A percentile compares a stretch with the other conserved stretches of the same genome.
These are phyloP conservation scores for Pistacia vera DNA, from an alignment of 345 rosid species.

Conservation along the genomic window DNA sequence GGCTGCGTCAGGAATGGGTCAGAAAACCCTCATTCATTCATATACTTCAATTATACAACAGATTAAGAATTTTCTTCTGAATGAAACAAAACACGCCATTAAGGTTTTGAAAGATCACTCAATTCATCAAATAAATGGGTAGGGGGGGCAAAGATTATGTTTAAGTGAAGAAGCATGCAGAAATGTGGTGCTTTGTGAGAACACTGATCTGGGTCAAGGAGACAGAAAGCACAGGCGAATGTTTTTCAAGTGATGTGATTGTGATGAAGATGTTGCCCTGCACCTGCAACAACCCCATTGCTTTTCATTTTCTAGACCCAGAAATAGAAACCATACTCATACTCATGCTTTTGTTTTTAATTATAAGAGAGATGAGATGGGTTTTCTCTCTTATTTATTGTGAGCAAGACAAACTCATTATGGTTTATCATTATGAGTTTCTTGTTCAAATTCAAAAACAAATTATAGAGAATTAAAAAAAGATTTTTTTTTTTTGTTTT, in stretches of 20 bases:
- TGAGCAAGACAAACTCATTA: conserved; percentile 51
- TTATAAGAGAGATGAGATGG: not conserved
- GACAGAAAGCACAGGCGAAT: conserved; percentile 44
- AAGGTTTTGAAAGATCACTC: too few relatives aligned
- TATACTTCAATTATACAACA: too few relatives aligned
- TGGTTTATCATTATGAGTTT: conserved; percentile 41
- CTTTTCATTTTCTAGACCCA: too few relatives aligned
- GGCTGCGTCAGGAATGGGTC: conserved; percentile 4
- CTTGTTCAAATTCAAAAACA: conserved; percentile 19
- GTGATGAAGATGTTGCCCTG: conserved; percentile 35
- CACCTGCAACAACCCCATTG: conserved; percentile 13
- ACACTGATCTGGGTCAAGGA: conserved; percentile 32
- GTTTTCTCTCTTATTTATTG: conserved; percentile 21
- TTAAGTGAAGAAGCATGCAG: conserved; percentile 17
- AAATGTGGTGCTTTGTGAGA: not conserved
- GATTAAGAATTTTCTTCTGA: too few relatives aligned
- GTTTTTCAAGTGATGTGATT: conserved; percentile 31
- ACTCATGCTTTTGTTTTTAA: not conserved
- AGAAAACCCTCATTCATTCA: not conserved
- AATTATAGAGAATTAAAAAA: too few relatives aligned
- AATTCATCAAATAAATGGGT: too few relatives aligned
- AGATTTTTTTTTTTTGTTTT: too few relatives aligned
- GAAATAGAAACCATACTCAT: too few relatives aligned
- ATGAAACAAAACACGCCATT: too few relatives aligned
- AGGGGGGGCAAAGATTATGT: not conserved